These are phyloP conservation scores for Lentinus brumalis DNA, from an alignment of 768 basidiomycete species.

Conservation along the genomic window DNA sequence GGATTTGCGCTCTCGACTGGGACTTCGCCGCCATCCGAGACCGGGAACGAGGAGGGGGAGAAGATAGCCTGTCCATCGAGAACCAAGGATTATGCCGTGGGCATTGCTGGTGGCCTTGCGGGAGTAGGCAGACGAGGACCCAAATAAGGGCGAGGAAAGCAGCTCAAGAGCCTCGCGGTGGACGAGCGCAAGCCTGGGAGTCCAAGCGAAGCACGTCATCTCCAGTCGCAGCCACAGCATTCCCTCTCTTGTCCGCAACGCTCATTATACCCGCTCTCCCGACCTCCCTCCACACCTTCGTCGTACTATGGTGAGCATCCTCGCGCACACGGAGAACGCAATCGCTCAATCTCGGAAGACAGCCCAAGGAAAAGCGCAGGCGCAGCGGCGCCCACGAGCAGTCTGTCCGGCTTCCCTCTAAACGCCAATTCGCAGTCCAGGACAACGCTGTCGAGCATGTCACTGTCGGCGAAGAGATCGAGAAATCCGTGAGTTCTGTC, in stretches of 20 bases:
- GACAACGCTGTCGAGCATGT: conserved; percentile 51
- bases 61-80: conserved; percentile 11
- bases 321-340: no score
- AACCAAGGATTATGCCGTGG: neutral
- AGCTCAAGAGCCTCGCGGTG: neutral
- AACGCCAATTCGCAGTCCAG: conserved; percentile 52
- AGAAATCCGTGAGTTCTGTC: conserved; percentile 40
- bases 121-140: neutral
- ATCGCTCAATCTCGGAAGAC: conserved; percentile 4
- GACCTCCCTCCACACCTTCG: neutral
- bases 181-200: neutral
- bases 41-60: conserved; percentile 4
- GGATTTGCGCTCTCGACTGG: conserved; percentile 5
- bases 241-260: neutral
- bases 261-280: no score
- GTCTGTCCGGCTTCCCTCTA: conserved; percentile 47
- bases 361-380: conserved; percentile 41
- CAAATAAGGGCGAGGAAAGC: neutral
- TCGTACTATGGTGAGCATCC: conserved; percentile 8
- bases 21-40: conserved; percentile 15
- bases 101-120: neutral
- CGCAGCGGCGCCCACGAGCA: conserved; percentile 51
- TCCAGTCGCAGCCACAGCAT: neutral
- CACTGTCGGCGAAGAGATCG: conserved; percentile 44
- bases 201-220: conserved; percentile 2